Percentiles rank a stretch among this genome's conserved stretches.
Evolutionary conservation across 176 grass and related monocot species (phyloP).

Genomic region (Oryza glumipatula): DNA sequence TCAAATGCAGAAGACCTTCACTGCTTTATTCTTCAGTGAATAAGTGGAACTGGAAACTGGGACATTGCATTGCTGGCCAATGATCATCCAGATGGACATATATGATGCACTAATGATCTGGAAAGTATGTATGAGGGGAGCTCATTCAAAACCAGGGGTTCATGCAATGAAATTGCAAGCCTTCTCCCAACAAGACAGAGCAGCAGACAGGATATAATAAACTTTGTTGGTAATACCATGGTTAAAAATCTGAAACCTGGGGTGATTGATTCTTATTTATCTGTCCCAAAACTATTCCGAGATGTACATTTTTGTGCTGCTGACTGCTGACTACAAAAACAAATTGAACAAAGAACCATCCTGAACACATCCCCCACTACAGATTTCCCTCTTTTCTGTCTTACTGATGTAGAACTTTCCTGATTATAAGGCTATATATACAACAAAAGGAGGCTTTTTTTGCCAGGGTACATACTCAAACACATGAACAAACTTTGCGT

Average conservation of each 20-base stretch:
- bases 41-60: not conserved
- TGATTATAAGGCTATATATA: conserved; percentile 6
- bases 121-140: not conserved
- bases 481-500: not conserved
- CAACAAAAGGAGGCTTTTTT: conserved; percentile 19
- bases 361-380: not conserved
- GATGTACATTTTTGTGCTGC: conserved; percentile 48
- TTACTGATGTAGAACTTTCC: not conserved
- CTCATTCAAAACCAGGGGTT: conserved; percentile 5
- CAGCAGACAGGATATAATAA: not conserved
- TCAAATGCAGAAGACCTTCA: not conserved
- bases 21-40: conserved; percentile 16
- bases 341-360: conserved; percentile 40
- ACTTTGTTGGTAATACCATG: not conserved
- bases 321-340: conserved; percentile 28
- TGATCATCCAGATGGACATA: conserved; percentile 8
- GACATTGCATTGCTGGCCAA: not conserved
- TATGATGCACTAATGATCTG: conserved; percentile 8
- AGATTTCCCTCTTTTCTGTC: not conserved
- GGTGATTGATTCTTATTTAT: conserved; percentile 38
- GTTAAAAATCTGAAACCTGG: conserved; percentile 6
- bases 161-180: not conserved
- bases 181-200: not conserved
- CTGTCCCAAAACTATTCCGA: conserved; percentile 34
- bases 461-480: not conserved